phyloP scores from a whole-genome alignment of 768 basidiomycete genomes.

The Gymnopilus junonius region DNA sequence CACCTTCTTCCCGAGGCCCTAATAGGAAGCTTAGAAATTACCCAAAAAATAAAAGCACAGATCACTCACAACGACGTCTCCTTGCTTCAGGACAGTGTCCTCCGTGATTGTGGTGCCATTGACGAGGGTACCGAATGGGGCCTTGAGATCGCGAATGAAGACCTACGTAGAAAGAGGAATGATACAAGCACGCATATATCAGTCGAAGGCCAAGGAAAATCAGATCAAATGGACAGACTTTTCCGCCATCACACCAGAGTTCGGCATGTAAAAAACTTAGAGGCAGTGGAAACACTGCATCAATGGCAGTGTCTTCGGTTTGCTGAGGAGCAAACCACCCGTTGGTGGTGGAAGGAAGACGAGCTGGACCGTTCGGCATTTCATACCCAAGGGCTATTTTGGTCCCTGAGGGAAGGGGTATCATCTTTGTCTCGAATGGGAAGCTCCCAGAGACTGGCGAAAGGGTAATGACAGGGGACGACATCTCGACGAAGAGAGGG shows the following conservation, averaged over 20 bases:
- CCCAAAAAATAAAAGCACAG: constrained; percentile 10
- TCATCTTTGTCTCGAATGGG: constrained; percentile 22
- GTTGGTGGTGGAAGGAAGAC: constrained; percentile 35
- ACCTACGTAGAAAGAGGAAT: constrained; percentile 37
- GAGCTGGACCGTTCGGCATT: constrained; percentile 15
- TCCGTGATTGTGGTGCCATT: constrained; percentile 46
- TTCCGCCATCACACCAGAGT: constrained; percentile 47
- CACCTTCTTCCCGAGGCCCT: constrained; percentile 54
- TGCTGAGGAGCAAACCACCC: constrained; percentile 46
- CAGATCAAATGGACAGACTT: constrained; percentile 30
- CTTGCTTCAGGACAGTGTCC: constrained; percentile 40
- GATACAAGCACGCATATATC: constrained; percentile 1
- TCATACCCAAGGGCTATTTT: constrained; percentile 25
- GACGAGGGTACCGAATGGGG: constrained; percentile 52
- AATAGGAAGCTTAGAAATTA: constrained; percentile 3
- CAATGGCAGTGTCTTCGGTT: constrained; percentile 19
- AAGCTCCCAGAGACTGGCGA: constrained; percentile 21
- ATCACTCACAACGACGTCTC: constrained; percentile 48
- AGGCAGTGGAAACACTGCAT: constrained; percentile 40
- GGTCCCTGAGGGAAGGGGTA: constrained; percentile 17
- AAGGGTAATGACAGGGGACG: constrained; percentile 12
- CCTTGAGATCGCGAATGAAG: constrained; percentile 49
- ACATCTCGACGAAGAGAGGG: neutral
- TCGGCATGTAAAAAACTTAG: constrained; percentile 49
- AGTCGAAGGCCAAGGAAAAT: neutral